These are phyloP conservation scores for Tetrapisispora namnaoensis DNA, from an alignment of 805 yeast species.

Conservation along the genomic window DNA sequence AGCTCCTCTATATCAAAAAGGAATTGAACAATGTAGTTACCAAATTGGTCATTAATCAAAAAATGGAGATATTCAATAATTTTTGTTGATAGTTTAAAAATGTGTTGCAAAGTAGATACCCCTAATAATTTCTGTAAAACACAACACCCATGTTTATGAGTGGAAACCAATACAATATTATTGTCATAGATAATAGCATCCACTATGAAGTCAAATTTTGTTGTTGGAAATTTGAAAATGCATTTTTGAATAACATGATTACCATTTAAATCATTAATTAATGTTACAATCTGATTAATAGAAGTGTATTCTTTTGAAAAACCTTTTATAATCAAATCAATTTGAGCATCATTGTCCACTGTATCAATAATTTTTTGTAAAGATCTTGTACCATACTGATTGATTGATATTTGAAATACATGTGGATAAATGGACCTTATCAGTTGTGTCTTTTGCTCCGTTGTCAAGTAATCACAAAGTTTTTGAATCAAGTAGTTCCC, in stretches of 20 bases:
- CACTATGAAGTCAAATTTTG: slow-evolving; percentile 61
- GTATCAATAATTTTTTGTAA: slow-evolving; percentile 67
- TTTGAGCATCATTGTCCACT: slow-evolving; percentile 47
- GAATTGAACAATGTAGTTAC: slow-evolving; percentile 75
- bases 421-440: slow-evolving; percentile 46
- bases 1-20: slow-evolving; percentile 51
- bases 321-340: slow-evolving; percentile 41
- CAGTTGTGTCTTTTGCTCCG: slow-evolving; percentile 45
- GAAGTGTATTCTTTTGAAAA: slow-evolving; percentile 32
- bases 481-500: slow-evolving; percentile 75
- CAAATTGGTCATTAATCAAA: slow-evolving; percentile 72
- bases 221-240: slow-evolving; percentile 54
- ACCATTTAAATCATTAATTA: slow-evolving; percentile 72
- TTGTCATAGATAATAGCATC: slow-evolving; percentile 49
- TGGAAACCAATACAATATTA: slow-evolving; percentile 54
- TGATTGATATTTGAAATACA: slow-evolving; percentile 53
- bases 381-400: slow-evolving; percentile 80
- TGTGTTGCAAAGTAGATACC: slow-evolving; percentile 48
- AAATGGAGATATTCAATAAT: slow-evolving; percentile 45
- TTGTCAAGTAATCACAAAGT: slow-evolving; percentile 48
- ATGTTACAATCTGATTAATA: slow-evolving; percentile 47
- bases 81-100: slow-evolving; percentile 44
- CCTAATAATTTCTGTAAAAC: slow-evolving; percentile 66
- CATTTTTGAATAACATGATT: slow-evolving; percentile 79
- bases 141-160: slow-evolving; percentile 82